Evolutionary conservation across 164 flowering plant species (phyloP).

Genomic region (Stephania cephalantha): DNA sequence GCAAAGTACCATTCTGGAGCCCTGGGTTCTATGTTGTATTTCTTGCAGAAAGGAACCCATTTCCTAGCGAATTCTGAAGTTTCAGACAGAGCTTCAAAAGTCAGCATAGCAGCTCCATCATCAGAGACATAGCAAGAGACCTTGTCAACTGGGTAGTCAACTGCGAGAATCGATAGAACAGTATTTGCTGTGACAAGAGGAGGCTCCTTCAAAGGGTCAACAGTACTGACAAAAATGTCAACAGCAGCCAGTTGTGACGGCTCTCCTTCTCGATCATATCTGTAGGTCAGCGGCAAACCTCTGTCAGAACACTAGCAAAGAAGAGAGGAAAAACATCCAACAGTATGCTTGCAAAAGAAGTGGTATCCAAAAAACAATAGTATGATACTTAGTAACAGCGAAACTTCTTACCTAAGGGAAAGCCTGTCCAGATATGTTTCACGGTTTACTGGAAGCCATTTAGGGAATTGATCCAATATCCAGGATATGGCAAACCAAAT

Average conservation of each 20-base stretch:
- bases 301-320: not conserved
- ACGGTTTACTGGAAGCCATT: conserved; percentile 89
- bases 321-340: not conserved
- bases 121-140: conserved; percentile 96
- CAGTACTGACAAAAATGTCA: conserved; percentile 95
- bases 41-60: conserved; percentile 95
- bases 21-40: conserved; percentile 79
- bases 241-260: conserved; percentile 91
- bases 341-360: not conserved
- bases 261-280: conserved; percentile 91
- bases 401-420: conserved; percentile 44
- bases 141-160: conserved; percentile 95
- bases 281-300: conserved; percentile 20
- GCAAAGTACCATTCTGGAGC: conserved; percentile 94
- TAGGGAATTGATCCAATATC: conserved; percentile 95
- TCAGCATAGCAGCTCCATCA: conserved; percentile 94
- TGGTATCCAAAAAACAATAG: not conserved
- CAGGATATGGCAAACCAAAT: conserved; percentile 95
- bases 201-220: conserved; percentile 92
- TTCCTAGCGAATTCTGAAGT: conserved; percentile 89
- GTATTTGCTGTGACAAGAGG: conserved; percentile 96
- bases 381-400: not conserved
- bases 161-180: conserved; percentile 87
- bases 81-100: conserved; percentile 86
- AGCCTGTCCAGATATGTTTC: conserved; percentile 94